These are phyloP conservation scores for Podosphaera leucotricha DNA, from an alignment of 2,329 filamentous ascomycete genomes.

Conservation along the genomic window DNA sequence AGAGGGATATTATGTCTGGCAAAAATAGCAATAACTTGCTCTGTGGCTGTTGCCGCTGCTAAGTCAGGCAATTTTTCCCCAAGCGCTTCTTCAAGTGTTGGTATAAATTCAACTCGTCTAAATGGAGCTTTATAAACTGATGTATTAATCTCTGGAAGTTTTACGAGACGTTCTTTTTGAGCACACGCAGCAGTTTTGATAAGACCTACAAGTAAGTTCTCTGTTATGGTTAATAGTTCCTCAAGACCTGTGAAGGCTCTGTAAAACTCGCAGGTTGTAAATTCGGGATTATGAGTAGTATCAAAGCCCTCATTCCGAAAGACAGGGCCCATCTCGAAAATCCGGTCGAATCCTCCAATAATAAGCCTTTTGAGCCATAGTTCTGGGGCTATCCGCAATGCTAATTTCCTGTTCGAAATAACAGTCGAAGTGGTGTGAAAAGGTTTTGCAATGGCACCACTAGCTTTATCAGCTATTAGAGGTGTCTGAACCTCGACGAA, in stretches of 20 bases:
- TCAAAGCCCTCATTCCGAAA: conserved; percentile 92
- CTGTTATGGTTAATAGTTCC: conserved; percentile 53
- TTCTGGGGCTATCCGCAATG: conserved; percentile 77
- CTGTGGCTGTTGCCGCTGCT: conserved; percentile 25
- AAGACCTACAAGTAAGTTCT: conserved; percentile 40
- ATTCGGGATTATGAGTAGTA: conserved; percentile 85
- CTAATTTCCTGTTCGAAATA: conserved; percentile 45
- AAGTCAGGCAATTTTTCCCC: conserved; percentile 21
- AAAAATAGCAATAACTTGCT: conserved; percentile 33
- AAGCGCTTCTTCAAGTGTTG: conserved; percentile 47
- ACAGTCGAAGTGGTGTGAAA: conserved; percentile 65
- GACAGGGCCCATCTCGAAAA: conserved; percentile 81
- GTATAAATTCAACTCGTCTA: conserved; percentile 55
- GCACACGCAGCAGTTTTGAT: conserved; percentile 25
- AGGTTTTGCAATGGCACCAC: conserved; percentile 70
- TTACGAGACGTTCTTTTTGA: conserved; percentile 21
- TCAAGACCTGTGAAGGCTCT: conserved; percentile 58
- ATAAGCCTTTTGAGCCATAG: conserved; percentile 85
- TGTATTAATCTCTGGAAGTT: conserved; percentile 26
- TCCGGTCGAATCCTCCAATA: conserved; percentile 62
- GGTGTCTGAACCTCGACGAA: conserved; percentile 86
- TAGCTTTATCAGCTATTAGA: conserved; percentile 57
- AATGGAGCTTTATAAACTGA: conserved; percentile 31
- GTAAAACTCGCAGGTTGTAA: conserved; percentile 95
- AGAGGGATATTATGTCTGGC: conserved; percentile 22